Conservation (phyloP, 176 grass and related monocot genomes). For the bread wheat (Triticum aestivum) region IWGSC_CS_RefSeq_v2.1 NC_057802.1:446183706-446184205, state of each 20-base stretch:
- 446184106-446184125: background rate
- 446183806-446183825: background rate
- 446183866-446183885: background rate
- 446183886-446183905: background rate
- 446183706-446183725: slow-evolving; percentile 98
- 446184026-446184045: slow-evolving; percentile 99
- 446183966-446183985: slow-evolving; percentile 94
- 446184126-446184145: background rate
- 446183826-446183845: background rate
- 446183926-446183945: background rate
- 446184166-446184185: slow-evolving; percentile 72
- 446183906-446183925: background rate
- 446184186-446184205: slow-evolving; percentile 76
- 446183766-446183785: background rate
- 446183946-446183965: slow-evolving; percentile 99
- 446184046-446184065: slow-evolving; percentile 18
- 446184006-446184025: slow-evolving; percentile 99
- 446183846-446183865: background rate
- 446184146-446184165: slow-evolving; percentile 93
- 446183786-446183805: background rate
- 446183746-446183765: slow-evolving; percentile 93
- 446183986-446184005: slow-evolving; percentile 91
- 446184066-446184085: slow-evolving; percentile 1
- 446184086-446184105: background rate
- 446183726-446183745: slow-evolving; percentile 98